These are phyloP conservation scores for Verticillium isaacii DNA, from an alignment of 2,329 filamentous ascomycete genomes.

Conservation along the genomic window DNA sequence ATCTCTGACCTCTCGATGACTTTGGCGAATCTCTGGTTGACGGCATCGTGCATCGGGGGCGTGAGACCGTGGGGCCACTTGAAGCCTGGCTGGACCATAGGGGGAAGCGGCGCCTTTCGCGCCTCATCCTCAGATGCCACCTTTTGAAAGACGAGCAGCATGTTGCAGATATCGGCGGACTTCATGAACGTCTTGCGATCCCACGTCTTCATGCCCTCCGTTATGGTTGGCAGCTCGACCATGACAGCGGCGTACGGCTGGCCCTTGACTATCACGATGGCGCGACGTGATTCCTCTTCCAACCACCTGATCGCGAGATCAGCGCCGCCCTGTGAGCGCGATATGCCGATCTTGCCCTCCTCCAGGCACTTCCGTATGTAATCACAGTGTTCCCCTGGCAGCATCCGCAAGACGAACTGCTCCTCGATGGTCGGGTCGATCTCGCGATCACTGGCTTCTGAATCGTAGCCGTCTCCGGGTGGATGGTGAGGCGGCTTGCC, in stretches of 20 bases:
- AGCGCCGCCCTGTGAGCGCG: slow-evolving; percentile 59
- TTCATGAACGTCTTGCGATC: slow-evolving; percentile 86
- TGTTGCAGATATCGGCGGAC: slow-evolving; percentile 82
- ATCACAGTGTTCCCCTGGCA: slow-evolving; percentile 79
- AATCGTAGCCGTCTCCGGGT: slow-evolving; percentile 89
- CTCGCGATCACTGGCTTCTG: slow-evolving; percentile 88
- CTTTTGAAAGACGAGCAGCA: slow-evolving; percentile 72
- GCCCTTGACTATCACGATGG: slow-evolving; percentile 64
- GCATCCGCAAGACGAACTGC: slow-evolving; percentile 84
- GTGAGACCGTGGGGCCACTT: slow-evolving; percentile 84
- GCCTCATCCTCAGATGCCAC: slow-evolving; percentile 65
- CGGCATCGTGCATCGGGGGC: slow-evolving; percentile 80
- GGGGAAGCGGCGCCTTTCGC: slow-evolving; percentile 61
- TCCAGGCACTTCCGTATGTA: slow-evolving; percentile 73
- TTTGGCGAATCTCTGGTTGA: slow-evolving; percentile 78
- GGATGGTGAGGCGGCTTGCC: slow-evolving; percentile 65
- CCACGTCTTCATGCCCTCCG: slow-evolving; percentile 92
- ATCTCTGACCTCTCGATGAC: slow-evolving; percentile 79
- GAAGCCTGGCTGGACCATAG: slow-evolving; percentile 63
- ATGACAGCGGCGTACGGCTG: slow-evolving; percentile 71
- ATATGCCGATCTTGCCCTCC: slow-evolving; percentile 70
- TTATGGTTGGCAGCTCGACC: slow-evolving; percentile 80
- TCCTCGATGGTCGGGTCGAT: slow-evolving; percentile 83
- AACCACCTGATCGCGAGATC: slow-evolving; percentile 81
- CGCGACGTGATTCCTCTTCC: slow-evolving; percentile 67